A percentile compares a stretch with the other conserved stretches of the same genome.
phyloP scores from a whole-genome alignment of 768 basidiomycete species.

The Leccinum boreale region DNA sequence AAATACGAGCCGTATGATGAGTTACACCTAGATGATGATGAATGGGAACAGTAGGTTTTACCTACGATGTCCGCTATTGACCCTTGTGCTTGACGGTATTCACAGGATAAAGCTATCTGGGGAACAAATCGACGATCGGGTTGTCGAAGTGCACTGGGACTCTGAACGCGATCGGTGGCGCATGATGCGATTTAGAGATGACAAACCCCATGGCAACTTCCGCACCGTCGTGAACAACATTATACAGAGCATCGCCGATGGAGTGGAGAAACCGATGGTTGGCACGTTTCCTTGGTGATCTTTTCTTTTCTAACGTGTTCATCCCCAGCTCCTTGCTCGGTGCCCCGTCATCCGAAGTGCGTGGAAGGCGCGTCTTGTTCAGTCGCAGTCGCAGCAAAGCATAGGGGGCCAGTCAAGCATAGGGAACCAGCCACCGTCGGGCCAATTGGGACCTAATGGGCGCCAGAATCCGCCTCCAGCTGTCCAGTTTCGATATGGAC shows the following conservation, averaged over 20 bases:
- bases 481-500: slow-evolving; percentile 50
- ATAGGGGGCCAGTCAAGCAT: slow-evolving; percentile 15
- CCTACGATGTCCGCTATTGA: neutral
- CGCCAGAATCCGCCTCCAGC: slow-evolving; percentile 18
- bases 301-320: slow-evolving; percentile 10
- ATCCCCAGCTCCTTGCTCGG: slow-evolving; percentile 61
- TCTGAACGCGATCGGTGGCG: slow-evolving; percentile 63
- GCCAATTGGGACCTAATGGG: slow-evolving; percentile 19
- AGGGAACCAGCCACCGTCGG: slow-evolving; percentile 16
- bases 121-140: slow-evolving; percentile 89
- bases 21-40: slow-evolving; percentile 80
- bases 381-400: slow-evolving; percentile 32
- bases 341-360: slow-evolving; percentile 61
- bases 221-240: slow-evolving; percentile 81
- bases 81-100: slow-evolving; percentile 1
- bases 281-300: slow-evolving; percentile 26
- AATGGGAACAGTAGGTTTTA: slow-evolving; percentile 84
- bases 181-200: slow-evolving; percentile 91
- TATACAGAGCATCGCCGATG: slow-evolving; percentile 87
- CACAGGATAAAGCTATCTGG: slow-evolving; percentile 76
- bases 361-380: slow-evolving; percentile 67
- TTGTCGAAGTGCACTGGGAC: slow-evolving; percentile 96
- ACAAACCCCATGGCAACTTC: slow-evolving; percentile 93
- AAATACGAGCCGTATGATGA: slow-evolving; percentile 82
- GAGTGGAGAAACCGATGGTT: slow-evolving; percentile 86